Evolutionary conservation across 176 grass and related monocot genomes (phyloP), one percentile per base, ranked within the genome.

Genomic region (Pharus latifolius): DNA sequence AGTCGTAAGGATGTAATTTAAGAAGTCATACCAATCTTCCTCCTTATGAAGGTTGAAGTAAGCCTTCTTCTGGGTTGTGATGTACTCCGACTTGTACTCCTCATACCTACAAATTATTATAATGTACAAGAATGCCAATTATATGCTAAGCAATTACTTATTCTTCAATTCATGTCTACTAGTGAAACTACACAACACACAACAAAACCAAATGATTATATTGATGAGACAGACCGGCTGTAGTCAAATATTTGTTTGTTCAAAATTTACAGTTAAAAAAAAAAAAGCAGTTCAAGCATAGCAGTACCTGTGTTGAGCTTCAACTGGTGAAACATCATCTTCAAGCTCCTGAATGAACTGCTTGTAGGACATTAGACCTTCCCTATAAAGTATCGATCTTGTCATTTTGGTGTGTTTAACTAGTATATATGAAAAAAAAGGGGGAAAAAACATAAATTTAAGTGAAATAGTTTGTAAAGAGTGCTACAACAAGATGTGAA

Each of bases 311-410:
- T 76, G 50, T 78, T 91, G 84, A 86, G 96, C 87, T 85, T 99
- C 87, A 70, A 84, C 79, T 59, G 90, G 96, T 49, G 59, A 90
- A 88, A 99, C 77, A 44, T 99, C 96, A 86, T 99, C 90, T 86
- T 99, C 90, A 34, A 99, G 96, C 69, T 94, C 96, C 79, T 95
- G 87, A 48, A 99, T 94, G 82, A 99, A 99, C 57, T 99, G 90
- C 63, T 99, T 99, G 69, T 94, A 99, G 35, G 96, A 91, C 96
- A 95, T 99, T 64, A 95, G 67, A 14, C 96, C 96, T 88, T 91
- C 90, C 78, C 95, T 99, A 51, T 30, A 79, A 73, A 60, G 51
- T 46, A 81, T 11, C 35, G 29, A 67, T 8, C 20, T 72, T 38
- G 23, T 75, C 61, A 73, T 14, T 43, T 56, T 72, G 32, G 47